Evolutionary conservation across 257 asterid genomes (phyloP), one percentile per base, ranked within the genome.

Genomic region (Euphrasia confusa): DNA sequence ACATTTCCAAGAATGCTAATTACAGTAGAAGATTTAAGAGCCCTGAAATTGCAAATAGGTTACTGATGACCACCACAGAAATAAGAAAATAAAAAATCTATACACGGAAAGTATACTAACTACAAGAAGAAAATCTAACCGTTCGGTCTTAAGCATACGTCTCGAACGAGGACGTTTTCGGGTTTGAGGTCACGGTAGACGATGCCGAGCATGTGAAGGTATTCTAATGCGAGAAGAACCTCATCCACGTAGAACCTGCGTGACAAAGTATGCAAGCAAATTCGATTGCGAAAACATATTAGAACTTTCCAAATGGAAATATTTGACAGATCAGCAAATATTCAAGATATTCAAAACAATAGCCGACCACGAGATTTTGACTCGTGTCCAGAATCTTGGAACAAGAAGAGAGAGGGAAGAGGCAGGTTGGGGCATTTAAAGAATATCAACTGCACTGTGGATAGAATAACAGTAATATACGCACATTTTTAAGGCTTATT

Each of bases 121-220:
- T 37, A 35, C 52, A 61, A 71, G 68, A 65, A 30, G 10, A 60
- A 62, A 73, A 66, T 68, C 95, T 79, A 39, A 93, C 99, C 78
- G 99, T 93, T 77, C 89, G 99, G 75, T 93, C 99, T 78, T 89
- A 93, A 30, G 99, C 94, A 80, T 93, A 21, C 96, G 5, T 88
- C 96, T 13, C 96, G 87, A 57, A 88, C 94, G 6, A 85, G 81
- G 58, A 88, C 91, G 24, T 88, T 88, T 71, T 88, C 96, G 15
- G 96, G 96, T 68, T 88, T 88, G 45, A 88, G 77, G 78, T 88
- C 96, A 21, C 96, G 61, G 72, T 88, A 85, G 28, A 88, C 95
- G 5, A 88, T 83, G 64, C 96, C 96, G 17, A 88, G 82, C 95
- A 88, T 88, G 79, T 88, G 96, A 27, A 88, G 92, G 77, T 88